These are phyloP conservation scores for Urochloa ruziziensis DNA, from an alignment of 176 grass and related monocot species.

Conservation along the genomic window DNA sequence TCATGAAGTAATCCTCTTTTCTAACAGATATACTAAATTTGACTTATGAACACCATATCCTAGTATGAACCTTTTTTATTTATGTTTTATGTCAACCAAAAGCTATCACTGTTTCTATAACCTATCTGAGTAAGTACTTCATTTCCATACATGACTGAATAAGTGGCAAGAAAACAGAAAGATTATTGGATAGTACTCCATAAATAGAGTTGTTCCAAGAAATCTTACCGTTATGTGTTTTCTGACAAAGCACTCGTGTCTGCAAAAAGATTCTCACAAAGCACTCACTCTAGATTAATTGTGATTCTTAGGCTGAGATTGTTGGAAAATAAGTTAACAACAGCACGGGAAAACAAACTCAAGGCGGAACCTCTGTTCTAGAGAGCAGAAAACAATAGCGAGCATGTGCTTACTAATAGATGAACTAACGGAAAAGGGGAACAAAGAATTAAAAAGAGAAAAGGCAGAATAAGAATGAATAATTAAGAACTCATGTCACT, in stretches of 20 bases:
- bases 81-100: background rate
- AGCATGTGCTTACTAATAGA: background rate
- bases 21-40: background rate
- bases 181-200: background rate
- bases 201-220: no score
- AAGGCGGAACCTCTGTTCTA: background rate
- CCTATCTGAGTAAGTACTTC: background rate
- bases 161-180: background rate
- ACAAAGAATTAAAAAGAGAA: background rate
- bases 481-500: background rate
- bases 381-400: background rate
- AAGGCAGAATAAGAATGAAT: background rate
- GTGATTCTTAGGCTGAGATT: background rate
- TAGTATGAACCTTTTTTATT: background rate
- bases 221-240: background rate
- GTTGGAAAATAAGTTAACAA: background rate
- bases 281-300: background rate
- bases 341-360: background rate
- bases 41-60: background rate
- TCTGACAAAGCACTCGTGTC: background rate
- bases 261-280: background rate
- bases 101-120: background rate
- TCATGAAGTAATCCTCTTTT: background rate
- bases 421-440: background rate
- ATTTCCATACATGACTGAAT: background rate